These are phyloP conservation scores for Juglanconis sp. DNA, from an alignment of 2,329 filamentous ascomycete genomes.

Conservation along the genomic window DNA sequence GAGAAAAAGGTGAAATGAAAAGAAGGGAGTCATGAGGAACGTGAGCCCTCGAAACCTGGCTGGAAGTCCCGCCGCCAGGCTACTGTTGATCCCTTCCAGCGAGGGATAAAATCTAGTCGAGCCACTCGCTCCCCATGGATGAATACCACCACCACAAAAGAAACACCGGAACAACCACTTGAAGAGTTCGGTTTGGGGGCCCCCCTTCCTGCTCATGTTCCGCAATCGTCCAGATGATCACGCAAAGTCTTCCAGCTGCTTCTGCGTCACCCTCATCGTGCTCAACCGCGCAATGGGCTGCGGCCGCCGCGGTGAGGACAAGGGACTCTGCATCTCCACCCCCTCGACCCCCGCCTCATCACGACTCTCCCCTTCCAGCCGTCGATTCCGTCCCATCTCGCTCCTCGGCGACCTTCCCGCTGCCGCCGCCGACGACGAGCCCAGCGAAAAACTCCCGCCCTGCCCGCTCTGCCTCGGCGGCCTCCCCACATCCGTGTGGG, in stretches of 20 bases:
- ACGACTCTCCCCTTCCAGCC: constrained; percentile 10
- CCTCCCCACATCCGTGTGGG: too few species aligned
- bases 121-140: neutral
- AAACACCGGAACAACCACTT: neutral
- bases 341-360: neutral
- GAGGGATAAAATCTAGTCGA: neutral
- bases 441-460: constrained; percentile 12
- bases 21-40: neutral
- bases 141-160: too few species aligned
- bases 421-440: too few species aligned
- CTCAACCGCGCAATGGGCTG: constrained; percentile 1
- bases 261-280: constrained; percentile 13
- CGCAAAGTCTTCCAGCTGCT: constrained; percentile 5
- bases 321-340: constrained; percentile 10
- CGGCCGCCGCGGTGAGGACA: constrained; percentile 1
- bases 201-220: too few species aligned
- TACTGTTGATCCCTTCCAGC: neutral
- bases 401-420: constrained; percentile 12
- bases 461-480: neutral
- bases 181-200: neutral
- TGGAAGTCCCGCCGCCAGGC: neutral
- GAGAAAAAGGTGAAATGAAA: too few species aligned
- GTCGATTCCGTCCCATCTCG: constrained; percentile 14
- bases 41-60: neutral
- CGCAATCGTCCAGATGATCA: neutral